Base-by-base conservation (phyloP, 1,139 yeast genomes). In the Starmera stellimalicola region DNA sequence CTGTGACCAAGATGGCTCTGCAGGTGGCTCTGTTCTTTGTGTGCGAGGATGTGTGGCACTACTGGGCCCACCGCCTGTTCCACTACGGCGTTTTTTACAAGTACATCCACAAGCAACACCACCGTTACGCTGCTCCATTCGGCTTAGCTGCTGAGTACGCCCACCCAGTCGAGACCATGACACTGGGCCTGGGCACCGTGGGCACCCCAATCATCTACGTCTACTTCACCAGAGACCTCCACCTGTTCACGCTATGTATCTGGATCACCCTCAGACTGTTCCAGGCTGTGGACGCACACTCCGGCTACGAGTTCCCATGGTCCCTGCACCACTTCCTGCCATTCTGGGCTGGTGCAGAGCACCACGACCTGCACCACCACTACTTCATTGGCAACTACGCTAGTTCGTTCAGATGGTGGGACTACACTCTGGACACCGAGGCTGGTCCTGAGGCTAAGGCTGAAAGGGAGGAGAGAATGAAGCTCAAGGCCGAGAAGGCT, bases 311-410 rank as follows among this genome's bases (percentile, higher is more conserved):
- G 52, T 88, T 88, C 72, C 96, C 97, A 37, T 80, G 94, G 87
- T 84, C 95, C 6, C 70, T 88, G 54, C 88, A 84, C 62, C 84
- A 87, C 53, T 77, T 87, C 60, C 56, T 88, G 39, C 95, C 96
- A 25, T 72, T 88, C 62, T 88, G 97, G 97, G 94, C 97, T 14
- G 97, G 97, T 39, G 96, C 97, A 16, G 96, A 84, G 51, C 97
- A 88, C 59, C 97, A 88, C 55, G 97, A 88, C 56, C 85, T 83
- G 55, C 97, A 88, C 58, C 97, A 88, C 58, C 94, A 84, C 55
- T 85, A 78, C 61, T 88, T 88, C 60, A 79, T 65, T 38, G 96
- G 96, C 37, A 85, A 87, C 62, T 88, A 85, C 57, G 93, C 96
- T 18, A 80, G 94, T 36, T 77, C 91, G 24, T 88, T 88, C 70